These are phyloP conservation scores for Aspergillus cavernicola DNA, from an alignment of 495 filamentous ascomycete genomes.

Conservation along the genomic window DNA sequence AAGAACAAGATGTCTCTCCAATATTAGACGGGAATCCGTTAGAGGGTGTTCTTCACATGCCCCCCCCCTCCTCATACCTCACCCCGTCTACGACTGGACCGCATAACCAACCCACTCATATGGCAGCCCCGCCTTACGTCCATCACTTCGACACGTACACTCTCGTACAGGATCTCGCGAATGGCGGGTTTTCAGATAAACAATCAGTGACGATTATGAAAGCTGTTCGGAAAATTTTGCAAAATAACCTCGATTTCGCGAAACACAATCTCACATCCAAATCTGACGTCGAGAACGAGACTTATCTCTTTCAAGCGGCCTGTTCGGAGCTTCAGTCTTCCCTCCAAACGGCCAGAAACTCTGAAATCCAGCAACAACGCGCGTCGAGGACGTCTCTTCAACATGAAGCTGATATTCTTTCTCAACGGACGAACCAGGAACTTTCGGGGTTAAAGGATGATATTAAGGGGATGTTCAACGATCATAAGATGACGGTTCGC, in stretches of 20 bases:
- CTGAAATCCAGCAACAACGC: slow-evolving; percentile 62
- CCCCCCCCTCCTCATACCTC: slow-evolving; percentile 38
- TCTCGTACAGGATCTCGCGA: slow-evolving; percentile 71
- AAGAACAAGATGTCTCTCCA: slow-evolving; percentile 26
- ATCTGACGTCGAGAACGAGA: slow-evolving; percentile 80
- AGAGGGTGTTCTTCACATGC: slow-evolving; percentile 63
- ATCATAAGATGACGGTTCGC: slow-evolving; percentile 86
- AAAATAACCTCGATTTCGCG: slow-evolving; percentile 75
- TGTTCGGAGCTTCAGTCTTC: slow-evolving; percentile 89
- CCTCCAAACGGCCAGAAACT: slow-evolving; percentile 52
- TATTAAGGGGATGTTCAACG: slow-evolving; percentile 92
- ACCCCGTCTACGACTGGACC: slow-evolving; percentile 31
- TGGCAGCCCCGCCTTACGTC: slow-evolving; percentile 73
- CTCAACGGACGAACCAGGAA: slow-evolving; percentile 77
- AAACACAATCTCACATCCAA: slow-evolving; percentile 71
- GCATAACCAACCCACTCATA: slow-evolving; percentile 53
- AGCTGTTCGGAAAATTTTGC: slow-evolving; percentile 70
- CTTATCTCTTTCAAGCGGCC: slow-evolving; percentile 90
- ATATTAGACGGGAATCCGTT: slow-evolving; percentile 46
- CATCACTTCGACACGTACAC: slow-evolving; percentile 96
- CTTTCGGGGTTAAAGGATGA: slow-evolving; percentile 77
- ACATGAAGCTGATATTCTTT: slow-evolving; percentile 90
- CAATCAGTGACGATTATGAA: slow-evolving; percentile 86
- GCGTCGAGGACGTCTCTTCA: slow-evolving; percentile 80
- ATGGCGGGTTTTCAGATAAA: slow-evolving; percentile 60